Conservation (phyloP, 805 yeast genomes). For the Wickerhamomyces ciferrii region DNA sequence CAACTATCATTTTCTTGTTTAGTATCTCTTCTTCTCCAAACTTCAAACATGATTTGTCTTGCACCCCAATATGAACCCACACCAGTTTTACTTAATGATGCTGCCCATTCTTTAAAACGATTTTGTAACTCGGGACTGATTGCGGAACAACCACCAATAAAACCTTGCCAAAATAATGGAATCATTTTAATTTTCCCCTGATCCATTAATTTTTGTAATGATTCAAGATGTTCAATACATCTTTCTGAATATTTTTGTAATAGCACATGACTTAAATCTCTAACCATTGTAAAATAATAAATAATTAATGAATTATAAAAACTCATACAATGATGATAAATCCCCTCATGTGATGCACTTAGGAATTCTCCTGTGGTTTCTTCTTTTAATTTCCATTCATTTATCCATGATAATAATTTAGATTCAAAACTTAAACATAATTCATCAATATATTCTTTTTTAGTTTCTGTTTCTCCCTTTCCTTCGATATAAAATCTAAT, state of each 20-base stretch:
- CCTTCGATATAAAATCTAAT: conserved; percentile 46
- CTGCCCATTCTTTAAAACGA: conserved; percentile 66
- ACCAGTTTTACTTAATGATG: conserved; percentile 43
- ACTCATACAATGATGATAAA: conserved; percentile 75
- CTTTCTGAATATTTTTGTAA: conserved; percentile 59
- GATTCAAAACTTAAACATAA: conserved; percentile 35
- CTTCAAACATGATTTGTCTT: conserved; percentile 78
- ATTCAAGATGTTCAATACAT: conserved; percentile 59
- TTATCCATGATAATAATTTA: conserved; percentile 57
- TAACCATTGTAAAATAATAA: conserved; percentile 63
- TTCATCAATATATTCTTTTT: neutral
- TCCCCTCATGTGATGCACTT: conserved; percentile 49
- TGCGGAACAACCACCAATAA: conserved; percentile 82
- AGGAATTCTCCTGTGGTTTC: conserved; percentile 20
- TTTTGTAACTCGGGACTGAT: conserved; percentile 50
- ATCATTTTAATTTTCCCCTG: conserved; percentile 47
- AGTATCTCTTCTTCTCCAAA: conserved; percentile 69
- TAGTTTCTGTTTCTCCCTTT: conserved; percentile 11
- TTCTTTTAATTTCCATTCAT: conserved; percentile 63
- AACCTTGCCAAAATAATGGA: conserved; percentile 87
- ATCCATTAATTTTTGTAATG: conserved; percentile 52
- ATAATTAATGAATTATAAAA: conserved; percentile 69
- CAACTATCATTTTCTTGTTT: conserved; percentile 60
- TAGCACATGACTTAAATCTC: conserved; percentile 45
- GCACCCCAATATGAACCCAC: conserved; percentile 86